phyloP scores from a whole-genome alignment of 2,329 filamentous ascomycete species.

The Trematosphaeria pertusa region DNA sequence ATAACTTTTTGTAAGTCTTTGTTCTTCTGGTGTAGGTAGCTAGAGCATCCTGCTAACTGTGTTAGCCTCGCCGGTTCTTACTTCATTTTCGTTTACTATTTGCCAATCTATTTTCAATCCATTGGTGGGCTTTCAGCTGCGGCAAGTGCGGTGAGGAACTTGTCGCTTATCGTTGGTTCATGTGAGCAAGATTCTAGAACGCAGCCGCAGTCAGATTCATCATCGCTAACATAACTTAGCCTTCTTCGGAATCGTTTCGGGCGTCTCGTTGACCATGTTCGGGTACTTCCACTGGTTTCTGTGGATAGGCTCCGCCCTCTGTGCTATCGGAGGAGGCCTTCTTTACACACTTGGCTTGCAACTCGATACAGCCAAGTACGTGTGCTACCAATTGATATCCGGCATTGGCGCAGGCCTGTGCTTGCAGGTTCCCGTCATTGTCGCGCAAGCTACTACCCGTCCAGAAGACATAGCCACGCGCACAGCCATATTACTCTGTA shows the following conservation, averaged over 20 bases:
- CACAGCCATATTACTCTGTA: slow-evolving; percentile 1
- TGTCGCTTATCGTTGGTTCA: slow-evolving; percentile 49
- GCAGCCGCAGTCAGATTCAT: no score
- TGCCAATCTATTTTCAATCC: slow-evolving; percentile 57
- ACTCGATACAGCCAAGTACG: slow-evolving; percentile 49
- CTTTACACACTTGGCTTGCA: slow-evolving; percentile 50
- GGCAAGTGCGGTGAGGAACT: slow-evolving; percentile 47
- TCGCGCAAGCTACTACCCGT: slow-evolving; percentile 44
- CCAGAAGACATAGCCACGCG: slow-evolving; percentile 32
- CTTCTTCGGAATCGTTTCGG: no score
- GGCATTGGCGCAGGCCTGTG: slow-evolving; percentile 48
- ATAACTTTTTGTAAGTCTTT: no score
- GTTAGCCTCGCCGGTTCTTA: background rate
- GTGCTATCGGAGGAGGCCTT: slow-evolving; percentile 49
- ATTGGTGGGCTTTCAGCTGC: slow-evolving; percentile 44
- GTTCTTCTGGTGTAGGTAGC: no score
- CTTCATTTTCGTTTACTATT: slow-evolving; percentile 51
- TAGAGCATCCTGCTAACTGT: no score
- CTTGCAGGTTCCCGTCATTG: slow-evolving; percentile 39
- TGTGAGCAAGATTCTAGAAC: slow-evolving; percentile 18
- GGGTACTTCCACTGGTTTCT: slow-evolving; percentile 46
- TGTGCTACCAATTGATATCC: slow-evolving; percentile 55
- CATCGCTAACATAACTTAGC: no score
- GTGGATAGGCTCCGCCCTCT: slow-evolving; percentile 36
- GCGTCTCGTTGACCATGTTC: slow-evolving; percentile 21